phyloP scores from a whole-genome alignment of 768 basidiomycete genomes.

The Lepiota subincarnata region DNA sequence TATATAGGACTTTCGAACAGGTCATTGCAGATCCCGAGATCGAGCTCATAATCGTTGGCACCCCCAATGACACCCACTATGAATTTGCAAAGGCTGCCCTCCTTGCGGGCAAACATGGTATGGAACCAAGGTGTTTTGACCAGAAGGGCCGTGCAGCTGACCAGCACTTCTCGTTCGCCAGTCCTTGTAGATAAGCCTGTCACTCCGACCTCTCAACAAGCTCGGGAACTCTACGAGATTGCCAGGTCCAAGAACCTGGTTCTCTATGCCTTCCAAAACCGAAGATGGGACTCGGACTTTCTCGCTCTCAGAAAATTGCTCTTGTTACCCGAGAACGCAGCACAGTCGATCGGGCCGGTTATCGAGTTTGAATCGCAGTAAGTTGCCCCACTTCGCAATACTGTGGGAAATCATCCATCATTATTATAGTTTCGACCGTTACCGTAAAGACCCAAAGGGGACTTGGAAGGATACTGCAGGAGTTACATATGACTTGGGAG shows the following conservation, averaged over 20 bases:
- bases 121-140: slow-evolving; percentile 7
- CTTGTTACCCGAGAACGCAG: slow-evolving; percentile 44
- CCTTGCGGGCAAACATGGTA: slow-evolving; percentile 72
- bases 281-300: slow-evolving; percentile 79
- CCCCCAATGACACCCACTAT: slow-evolving; percentile 75
- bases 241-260: slow-evolving; percentile 58
- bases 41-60: slow-evolving; percentile 65
- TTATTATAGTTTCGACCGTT: slow-evolving; percentile 66
- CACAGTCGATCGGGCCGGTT: slow-evolving; percentile 55
- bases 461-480: slow-evolving; percentile 82
- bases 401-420: neutral
- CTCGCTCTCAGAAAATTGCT: slow-evolving; percentile 60
- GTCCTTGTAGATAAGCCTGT: slow-evolving; percentile 83
- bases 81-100: slow-evolving; percentile 59
- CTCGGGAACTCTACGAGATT: slow-evolving; percentile 53
- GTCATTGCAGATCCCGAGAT: slow-evolving; percentile 61
- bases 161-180: slow-evolving; percentile 21
- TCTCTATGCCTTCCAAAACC: slow-evolving; percentile 70
- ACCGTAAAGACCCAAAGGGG: slow-evolving; percentile 57
- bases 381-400: slow-evolving; percentile 18
- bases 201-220: slow-evolving; percentile 55
- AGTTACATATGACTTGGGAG: slow-evolving; percentile 71
- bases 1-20: slow-evolving; percentile 56
- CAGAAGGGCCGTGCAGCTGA: neutral
- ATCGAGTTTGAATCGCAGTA: slow-evolving; percentile 76